Conservation (phyloP, 2,329 filamentous ascomycete genomes). For the Fusarium torulosum region DNA sequence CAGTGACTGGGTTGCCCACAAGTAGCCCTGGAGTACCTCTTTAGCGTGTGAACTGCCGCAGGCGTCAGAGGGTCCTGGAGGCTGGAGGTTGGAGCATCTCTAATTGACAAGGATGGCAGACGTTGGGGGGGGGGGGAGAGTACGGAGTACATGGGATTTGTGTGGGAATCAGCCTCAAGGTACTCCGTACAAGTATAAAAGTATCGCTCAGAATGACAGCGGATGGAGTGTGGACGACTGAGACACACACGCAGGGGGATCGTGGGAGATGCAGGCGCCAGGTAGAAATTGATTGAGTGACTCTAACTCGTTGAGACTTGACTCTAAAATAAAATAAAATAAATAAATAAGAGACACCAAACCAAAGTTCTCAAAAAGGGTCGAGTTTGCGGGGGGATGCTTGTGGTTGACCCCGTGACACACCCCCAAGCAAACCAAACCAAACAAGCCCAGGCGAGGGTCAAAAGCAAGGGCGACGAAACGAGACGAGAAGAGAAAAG, state of each 20-base stretch:
- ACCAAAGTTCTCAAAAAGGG: conserved; percentile 12
- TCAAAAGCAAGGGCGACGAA: conserved; percentile 10
- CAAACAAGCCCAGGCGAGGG: conserved; percentile 9
- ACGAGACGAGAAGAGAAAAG: conserved; percentile 11
- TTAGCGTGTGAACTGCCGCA: conserved; percentile 41
- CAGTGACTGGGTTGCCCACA: conserved; percentile 14
- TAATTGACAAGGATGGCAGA: conserved; percentile 13
- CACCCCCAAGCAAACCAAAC: conserved; percentile 3
- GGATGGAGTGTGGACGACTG: conserved; percentile 29
- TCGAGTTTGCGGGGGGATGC: conserved; percentile 22
- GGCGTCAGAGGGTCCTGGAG: conserved; percentile 35
- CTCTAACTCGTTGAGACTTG: background rate
- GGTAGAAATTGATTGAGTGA: background rate
- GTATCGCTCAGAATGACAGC: conserved; percentile 25
- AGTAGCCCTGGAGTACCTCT: conserved; percentile 27
- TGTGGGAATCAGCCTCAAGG: conserved; percentile 28
- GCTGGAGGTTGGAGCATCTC: background rate
- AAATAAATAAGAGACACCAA: background rate
- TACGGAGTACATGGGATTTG: conserved; percentile 26
- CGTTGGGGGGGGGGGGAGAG: conserved; percentile 16
- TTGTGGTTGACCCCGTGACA: conserved; percentile 41
- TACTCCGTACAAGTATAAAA: too few relatives aligned
- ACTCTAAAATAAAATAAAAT: too few relatives aligned
- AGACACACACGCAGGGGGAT: conserved; percentile 40
- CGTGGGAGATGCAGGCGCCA: conserved; percentile 4